Evolutionary conservation across 179 eudicot species (phyloP).

Genomic region (Monotropa hypopitys): DNA sequence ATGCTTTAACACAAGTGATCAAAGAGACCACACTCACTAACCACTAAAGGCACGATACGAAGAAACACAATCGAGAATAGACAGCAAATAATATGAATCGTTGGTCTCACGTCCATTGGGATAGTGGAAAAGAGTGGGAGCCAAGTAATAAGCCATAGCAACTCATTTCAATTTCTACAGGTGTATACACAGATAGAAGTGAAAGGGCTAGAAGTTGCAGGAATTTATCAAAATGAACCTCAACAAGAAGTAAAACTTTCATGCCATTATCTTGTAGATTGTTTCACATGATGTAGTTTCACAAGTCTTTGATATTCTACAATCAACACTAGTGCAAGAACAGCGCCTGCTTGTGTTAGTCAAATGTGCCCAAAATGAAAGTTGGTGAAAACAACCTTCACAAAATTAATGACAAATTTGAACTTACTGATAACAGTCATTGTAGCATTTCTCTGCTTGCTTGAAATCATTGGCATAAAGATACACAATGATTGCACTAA

Average conservation of each 20-base stretch:
- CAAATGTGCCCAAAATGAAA: slow-evolving; percentile 6
- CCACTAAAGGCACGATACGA: background rate
- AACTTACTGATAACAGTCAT: slow-evolving; percentile 79
- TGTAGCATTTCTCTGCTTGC: slow-evolving; percentile 77
- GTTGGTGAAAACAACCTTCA: background rate
- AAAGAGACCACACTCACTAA: background rate
- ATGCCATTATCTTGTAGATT: background rate
- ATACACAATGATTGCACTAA: slow-evolving; percentile 75
- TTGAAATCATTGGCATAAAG: slow-evolving; percentile 66
- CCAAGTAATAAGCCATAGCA: background rate
- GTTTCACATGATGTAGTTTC: background rate
- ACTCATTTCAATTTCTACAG: background rate
- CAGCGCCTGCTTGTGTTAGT: background rate
- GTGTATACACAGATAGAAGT: background rate
- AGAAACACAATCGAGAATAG: background rate
- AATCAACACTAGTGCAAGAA: background rate
- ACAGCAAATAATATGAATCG: too few species aligned
- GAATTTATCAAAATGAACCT: background rate
- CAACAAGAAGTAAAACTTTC: background rate
- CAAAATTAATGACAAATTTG: background rate
- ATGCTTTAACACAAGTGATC: too few species aligned
- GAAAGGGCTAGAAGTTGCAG: background rate
- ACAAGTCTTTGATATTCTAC: background rate
- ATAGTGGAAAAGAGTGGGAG: background rate
- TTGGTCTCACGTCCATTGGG: too few species aligned